Evolutionary conservation across 768 basidiomycete genomes (phyloP).

Genomic region (Lactarius quietus): DNA sequence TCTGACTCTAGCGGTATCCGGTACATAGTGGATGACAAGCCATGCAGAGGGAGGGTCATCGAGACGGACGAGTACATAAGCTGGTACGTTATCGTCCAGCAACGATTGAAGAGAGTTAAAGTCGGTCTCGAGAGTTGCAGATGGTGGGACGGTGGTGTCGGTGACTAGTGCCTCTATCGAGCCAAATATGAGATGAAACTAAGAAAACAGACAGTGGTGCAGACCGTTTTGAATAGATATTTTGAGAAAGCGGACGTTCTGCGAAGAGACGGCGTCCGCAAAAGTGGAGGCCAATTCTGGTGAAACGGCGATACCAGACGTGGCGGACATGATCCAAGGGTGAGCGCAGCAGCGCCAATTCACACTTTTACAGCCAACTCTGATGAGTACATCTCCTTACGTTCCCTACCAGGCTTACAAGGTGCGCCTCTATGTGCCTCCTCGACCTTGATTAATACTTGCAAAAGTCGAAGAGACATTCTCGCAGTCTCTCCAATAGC

Average conservation of each 20-base stretch:
- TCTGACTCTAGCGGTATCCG: slow-evolving; percentile 74
- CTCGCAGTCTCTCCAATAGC: slow-evolving; percentile 37
- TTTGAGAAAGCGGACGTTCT: slow-evolving; percentile 66
- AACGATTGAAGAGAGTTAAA: slow-evolving; percentile 53
- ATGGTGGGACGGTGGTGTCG: slow-evolving; percentile 46
- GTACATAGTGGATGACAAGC: slow-evolving; percentile 77
- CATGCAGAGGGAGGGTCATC: slow-evolving; percentile 62
- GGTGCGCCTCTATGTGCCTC: slow-evolving; percentile 30
- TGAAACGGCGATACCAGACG: slow-evolving; percentile 67
- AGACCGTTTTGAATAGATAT: slow-evolving; percentile 73
- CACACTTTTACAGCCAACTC: slow-evolving; percentile 8
- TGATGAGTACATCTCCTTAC: slow-evolving; percentile 32
- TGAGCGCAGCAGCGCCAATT: background rate
- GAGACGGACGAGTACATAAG: slow-evolving; percentile 70
- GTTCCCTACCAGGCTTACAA: slow-evolving; percentile 52
- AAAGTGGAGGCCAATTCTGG: slow-evolving; percentile 55
- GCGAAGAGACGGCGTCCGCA: slow-evolving; percentile 51
- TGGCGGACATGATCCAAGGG: slow-evolving; percentile 58
- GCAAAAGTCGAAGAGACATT: slow-evolving; percentile 46
- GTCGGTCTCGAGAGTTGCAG: slow-evolving; percentile 58
- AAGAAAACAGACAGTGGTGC: slow-evolving; percentile 27
- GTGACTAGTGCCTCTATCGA: slow-evolving; percentile 63
- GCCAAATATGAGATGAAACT: slow-evolving; percentile 30
- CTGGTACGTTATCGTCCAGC: slow-evolving; percentile 58
- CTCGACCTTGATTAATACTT: slow-evolving; percentile 6